phyloP scores from a whole-genome alignment of 257 asterid species.

The Oldenlandia corymbosa region DNA sequence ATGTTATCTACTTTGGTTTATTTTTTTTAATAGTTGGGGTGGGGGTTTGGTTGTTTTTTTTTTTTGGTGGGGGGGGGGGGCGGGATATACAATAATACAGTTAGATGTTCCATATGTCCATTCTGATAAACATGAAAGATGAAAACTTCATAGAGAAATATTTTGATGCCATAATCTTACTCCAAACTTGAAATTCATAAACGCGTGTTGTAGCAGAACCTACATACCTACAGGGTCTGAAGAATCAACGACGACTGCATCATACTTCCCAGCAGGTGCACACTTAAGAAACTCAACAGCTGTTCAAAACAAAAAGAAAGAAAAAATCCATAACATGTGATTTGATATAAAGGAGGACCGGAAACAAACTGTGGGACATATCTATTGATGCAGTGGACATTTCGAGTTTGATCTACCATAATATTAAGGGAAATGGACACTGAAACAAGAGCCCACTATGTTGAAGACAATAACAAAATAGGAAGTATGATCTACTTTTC shows the following conservation, averaged over 20 bases:
- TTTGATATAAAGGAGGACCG: background rate
- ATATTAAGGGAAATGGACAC: background rate
- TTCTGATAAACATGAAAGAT: background rate
- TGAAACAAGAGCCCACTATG: background rate
- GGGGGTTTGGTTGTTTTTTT: too few species aligned
- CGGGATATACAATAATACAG: too few species aligned
- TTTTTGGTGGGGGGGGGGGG: too few species aligned
- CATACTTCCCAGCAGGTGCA: slow-evolving; percentile 76
- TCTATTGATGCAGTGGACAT: too few species aligned
- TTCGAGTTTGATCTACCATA: background rate
- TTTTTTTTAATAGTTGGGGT: too few species aligned
- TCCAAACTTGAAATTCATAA: background rate
- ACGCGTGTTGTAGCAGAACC: background rate
- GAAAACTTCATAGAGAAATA: background rate
- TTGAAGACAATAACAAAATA: background rate
- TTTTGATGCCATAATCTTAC: background rate
- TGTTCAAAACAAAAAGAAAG: slow-evolving; percentile 27
- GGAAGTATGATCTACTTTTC: too few species aligned
- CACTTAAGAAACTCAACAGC: slow-evolving; percentile 69
- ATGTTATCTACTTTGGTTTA: too few species aligned
- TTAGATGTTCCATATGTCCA: background rate
- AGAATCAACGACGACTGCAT: slow-evolving; percentile 89
- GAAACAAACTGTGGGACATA: too few species aligned
- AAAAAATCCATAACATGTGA: background rate
- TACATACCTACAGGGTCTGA: slow-evolving; percentile 95